A percentile compares a stretch with the other conserved stretches of the same genome.
phyloP scores from a whole-genome alignment of 345 rosid genomes.

The Acer saccharum region DNA sequence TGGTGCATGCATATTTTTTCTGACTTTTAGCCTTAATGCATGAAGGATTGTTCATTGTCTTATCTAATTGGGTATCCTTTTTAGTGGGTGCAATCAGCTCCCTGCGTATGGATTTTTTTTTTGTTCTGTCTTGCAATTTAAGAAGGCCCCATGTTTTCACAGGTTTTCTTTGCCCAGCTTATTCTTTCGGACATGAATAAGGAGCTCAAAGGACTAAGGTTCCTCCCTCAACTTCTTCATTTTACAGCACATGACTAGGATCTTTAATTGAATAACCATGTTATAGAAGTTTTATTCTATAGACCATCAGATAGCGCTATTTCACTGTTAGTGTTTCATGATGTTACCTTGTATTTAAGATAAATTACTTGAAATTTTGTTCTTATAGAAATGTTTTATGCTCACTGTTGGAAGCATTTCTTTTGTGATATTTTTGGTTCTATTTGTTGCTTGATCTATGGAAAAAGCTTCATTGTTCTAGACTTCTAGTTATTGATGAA shows the following conservation, averaged over 20 bases:
- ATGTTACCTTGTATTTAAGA: slow-evolving; percentile 12
- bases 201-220: slow-evolving; percentile 97
- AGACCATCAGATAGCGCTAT: background rate
- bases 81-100: slow-evolving; percentile 3
- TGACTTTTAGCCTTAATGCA: background rate
- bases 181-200: slow-evolving; percentile 94
- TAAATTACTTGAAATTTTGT: slow-evolving; percentile 1
- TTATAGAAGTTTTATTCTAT: background rate
- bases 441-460: background rate
- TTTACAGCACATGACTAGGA: background rate
- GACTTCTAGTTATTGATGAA: background rate
- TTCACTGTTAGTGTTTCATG: background rate
- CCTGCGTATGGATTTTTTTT: background rate
- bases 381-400: background rate
- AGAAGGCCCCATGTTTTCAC: slow-evolving; percentile 37
- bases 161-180: slow-evolving; percentile 97
- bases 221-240: slow-evolving; percentile 16
- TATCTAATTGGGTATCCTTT: slow-evolving; percentile 3
- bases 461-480: background rate
- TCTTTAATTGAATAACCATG: background rate
- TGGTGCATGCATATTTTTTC: slow-evolving; percentile 4
- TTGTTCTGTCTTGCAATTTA: slow-evolving; percentile 11
- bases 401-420: background rate
- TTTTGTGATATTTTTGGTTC: slow-evolving; percentile 1
- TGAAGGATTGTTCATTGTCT: slow-evolving; percentile 9